Evolutionary conservation across 352 stramenopile genomes (phyloP), one percentile per base, ranked within the genome.

Genomic region (Globisporangium lucens): DNA sequence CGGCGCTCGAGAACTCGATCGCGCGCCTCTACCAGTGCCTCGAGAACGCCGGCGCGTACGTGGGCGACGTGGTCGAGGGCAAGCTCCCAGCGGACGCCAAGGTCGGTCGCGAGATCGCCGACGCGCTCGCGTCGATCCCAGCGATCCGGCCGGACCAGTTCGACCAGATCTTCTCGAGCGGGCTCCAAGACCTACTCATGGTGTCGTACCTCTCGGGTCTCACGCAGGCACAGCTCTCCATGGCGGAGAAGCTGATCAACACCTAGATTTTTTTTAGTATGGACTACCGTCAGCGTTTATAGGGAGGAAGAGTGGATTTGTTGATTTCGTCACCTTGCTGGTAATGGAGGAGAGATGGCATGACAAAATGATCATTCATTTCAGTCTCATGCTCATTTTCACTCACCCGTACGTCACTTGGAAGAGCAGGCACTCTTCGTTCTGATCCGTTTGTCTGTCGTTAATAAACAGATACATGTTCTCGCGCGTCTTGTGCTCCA

Each of bases 101-200:
- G 71, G 65, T 98, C n/a, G 95, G 96, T 47, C 85, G 89, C 35
- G 82, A 98, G 73, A 95, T 99, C 73, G 93, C 93, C 1, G 95
- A 99, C 68, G 91, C 92, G 36, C 82, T 99, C 2, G 96, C 94
- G 10, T 87, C 84, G 56, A 96, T 99, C 58, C 97, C 97, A 27
- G 82, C 96, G 65, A 97, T 99, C 66, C 83, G 89, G 58, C 82
- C 89, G 30, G 95, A 98, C 70, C 89, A 97, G 68, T 99, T 99
- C 76, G 95, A 98, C 80, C 95, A 97, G 68, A 90, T 99, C 61
- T 98, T 99, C 79, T 96, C 95, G 77, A 94, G 93, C 72, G 97
- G 97, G 22, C 77, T 99, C 72, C 97, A 99, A 83, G 97, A 99
- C 81, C 86, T 99, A 63, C 87, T 99, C 67, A 99, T 99, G 97